A percentile compares a stretch with the other conserved stretches of the same genome.
Conservation (phyloP, 2,329 filamentous ascomycete species). For the Harringtonia aguacate region DNA sequence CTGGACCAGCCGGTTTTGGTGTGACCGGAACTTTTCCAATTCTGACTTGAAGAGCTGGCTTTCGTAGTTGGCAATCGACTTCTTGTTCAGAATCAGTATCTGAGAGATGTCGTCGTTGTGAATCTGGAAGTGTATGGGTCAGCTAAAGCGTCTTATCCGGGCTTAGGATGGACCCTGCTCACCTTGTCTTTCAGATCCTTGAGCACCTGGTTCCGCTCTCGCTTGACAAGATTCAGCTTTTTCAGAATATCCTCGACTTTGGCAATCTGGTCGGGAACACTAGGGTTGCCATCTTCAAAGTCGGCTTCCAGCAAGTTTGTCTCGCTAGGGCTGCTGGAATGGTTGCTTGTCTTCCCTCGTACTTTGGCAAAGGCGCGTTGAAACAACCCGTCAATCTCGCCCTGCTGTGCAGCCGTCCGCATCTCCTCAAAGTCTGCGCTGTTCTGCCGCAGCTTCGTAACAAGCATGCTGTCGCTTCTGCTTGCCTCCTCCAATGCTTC, state of each 20-base stretch:
- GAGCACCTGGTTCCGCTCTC: slow-evolving; percentile 80
- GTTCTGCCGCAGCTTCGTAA: slow-evolving; percentile 74
- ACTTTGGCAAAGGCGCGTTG: slow-evolving; percentile 76
- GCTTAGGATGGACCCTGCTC: slow-evolving; percentile 14
- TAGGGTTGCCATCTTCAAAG: slow-evolving; percentile 69
- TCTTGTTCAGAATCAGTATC: slow-evolving; percentile 95
- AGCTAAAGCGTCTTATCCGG: background rate
- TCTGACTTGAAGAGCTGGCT: slow-evolving; percentile 88
- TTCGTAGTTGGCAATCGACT: slow-evolving; percentile 86
- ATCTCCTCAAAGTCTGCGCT: slow-evolving; percentile 91
- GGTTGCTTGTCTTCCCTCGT: slow-evolving; percentile 52
- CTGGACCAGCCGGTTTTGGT: slow-evolving; percentile 83
- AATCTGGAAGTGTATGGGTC: slow-evolving; percentile 41
- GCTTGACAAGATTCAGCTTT: slow-evolving; percentile 84
- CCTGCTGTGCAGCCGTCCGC: slow-evolving; percentile 75
- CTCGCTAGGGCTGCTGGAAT: slow-evolving; percentile 53
- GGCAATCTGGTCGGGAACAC: slow-evolving; percentile 80
- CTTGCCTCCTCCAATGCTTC: slow-evolving; percentile 84
- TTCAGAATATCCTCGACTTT: slow-evolving; percentile 83
- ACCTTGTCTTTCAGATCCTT: slow-evolving; percentile 98
- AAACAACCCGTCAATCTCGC: slow-evolving; percentile 81
- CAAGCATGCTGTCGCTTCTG: slow-evolving; percentile 75
- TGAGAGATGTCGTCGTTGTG: slow-evolving; percentile 97
- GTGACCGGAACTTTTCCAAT: slow-evolving; percentile 91
- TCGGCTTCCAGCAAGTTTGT: slow-evolving; percentile 84